Percentiles rank a stretch among this genome's conserved stretches.
Conservation (phyloP, 2,329 filamentous ascomycete species). For the Lomentospora prolificans region DNA sequence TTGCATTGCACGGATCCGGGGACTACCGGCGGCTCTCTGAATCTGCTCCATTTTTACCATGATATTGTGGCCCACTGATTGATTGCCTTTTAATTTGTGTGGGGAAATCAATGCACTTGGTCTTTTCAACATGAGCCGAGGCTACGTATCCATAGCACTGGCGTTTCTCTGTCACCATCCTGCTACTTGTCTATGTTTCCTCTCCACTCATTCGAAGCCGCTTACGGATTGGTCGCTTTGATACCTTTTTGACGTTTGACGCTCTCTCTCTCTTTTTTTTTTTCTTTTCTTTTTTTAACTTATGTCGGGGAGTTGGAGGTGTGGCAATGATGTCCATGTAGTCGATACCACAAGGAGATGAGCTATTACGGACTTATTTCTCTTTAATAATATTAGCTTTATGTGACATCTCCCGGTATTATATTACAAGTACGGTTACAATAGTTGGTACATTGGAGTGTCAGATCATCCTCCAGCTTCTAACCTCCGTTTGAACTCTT, state of each 20-base stretch:
- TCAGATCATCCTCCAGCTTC: conserved; percentile 25
- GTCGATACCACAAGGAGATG: too few relatives aligned
- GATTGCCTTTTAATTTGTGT: neutral
- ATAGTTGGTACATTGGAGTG: neutral
- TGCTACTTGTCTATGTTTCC: neutral
- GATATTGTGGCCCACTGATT: neutral
- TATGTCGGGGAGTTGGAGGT: too few relatives aligned
- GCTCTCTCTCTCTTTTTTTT: neutral
- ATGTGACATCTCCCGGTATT: neutral
- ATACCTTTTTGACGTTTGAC: too few relatives aligned
- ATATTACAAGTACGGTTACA: neutral
- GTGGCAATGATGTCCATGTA: too few relatives aligned
- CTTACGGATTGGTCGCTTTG: neutral
- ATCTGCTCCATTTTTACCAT: neutral
- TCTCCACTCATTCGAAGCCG: neutral
- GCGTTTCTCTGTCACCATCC: neutral
- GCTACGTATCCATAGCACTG: neutral
- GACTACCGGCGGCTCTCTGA: neutral
- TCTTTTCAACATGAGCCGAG: neutral
- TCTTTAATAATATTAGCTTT: too few relatives aligned
- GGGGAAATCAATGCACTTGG: too few relatives aligned
- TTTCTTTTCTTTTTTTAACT: neutral
- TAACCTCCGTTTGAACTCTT: conserved; percentile 41
- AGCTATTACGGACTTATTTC: too few relatives aligned
- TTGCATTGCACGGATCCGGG: neutral